Evolutionary conservation across 345 rosid species (phyloP), one percentile per base, ranked within the genome.

Genomic region (Anacardium occidentale): DNA sequence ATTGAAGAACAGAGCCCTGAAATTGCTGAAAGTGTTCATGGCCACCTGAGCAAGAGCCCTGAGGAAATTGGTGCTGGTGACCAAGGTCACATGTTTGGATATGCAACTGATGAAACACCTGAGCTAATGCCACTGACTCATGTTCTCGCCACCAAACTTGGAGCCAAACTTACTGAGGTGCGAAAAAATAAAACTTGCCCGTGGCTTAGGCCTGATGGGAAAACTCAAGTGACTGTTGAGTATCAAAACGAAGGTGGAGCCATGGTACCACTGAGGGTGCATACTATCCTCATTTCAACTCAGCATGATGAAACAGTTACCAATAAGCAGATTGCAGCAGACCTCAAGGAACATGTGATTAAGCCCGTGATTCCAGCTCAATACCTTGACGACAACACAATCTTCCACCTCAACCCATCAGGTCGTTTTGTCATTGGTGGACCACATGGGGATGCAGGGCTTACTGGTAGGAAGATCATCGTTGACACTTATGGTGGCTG

Each of bases 61-160:
- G 74, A 77, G 66, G 80, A 77, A 20, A 77, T 68, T 17, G 76
- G 76, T 15, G 80, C 74, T 11, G 76, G 76, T 21, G 76, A 72
- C 64, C 80, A 77, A 67, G 74, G 80, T 68, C 76, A 72, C 69
- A 77, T 77, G 80, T 77, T 72, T 24, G 80, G 80, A 51, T 77
- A 77, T 40, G 80, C 80, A 11, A 77, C 80, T 17, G 80, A 77
- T 66, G 80, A 77, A 64, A 77, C 80, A 6, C 62, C 74, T 56
- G 76, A 77, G 74, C 37, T 77, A 58, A 77, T 77, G 80, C 80
- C 76, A 3, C 65, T 77, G 50, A 77, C 76, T 54, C 80, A 67
- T 15, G 76, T 77, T 50, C 76, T 77, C 18, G 76, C 80, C 40
- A 77, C 76, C 42, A 72, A 77, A 58, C 74, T 77, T n/a, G 76